These are phyloP conservation scores for Dissoconium aciculare DNA, from an alignment of 2,329 filamentous ascomycete species.

Conservation along the genomic window DNA sequence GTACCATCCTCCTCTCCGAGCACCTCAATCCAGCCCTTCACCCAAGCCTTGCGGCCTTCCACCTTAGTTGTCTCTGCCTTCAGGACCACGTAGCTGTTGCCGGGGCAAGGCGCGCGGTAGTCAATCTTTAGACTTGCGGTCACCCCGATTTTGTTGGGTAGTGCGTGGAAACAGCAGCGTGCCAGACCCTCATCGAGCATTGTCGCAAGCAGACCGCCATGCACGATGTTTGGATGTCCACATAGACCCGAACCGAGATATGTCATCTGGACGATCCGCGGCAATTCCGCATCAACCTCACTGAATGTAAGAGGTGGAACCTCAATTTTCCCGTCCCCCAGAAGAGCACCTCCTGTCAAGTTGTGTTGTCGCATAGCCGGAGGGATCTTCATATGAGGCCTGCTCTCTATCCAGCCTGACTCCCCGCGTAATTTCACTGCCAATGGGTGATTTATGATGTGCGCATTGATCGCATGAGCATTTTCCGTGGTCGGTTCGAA, in stretches of 20 bases:
- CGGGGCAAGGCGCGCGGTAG: conserved; percentile 67
- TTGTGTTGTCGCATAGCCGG: conserved; percentile 52
- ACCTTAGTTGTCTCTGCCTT: conserved; percentile 67
- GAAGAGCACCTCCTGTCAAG: conserved; percentile 66
- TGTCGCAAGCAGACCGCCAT: conserved; percentile 83
- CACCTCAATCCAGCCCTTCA: conserved; percentile 73
- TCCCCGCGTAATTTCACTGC: conserved; percentile 51
- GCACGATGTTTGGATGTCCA: conserved; percentile 79
- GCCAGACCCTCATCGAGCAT: conserved; percentile 82
- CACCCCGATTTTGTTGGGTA: conserved; percentile 73
- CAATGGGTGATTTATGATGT: conserved; percentile 64
- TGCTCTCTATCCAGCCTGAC: conserved; percentile 54
- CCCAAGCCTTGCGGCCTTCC: conserved; percentile 89
- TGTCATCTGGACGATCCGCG: conserved; percentile 46
- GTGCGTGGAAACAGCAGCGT: conserved; percentile 70
- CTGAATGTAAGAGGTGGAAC: conserved; percentile 70
- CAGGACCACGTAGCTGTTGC: conserved; percentile 62
- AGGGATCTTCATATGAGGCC: conserved; percentile 80
- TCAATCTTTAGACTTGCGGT: conserved; percentile 74
- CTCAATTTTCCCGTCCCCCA: conserved; percentile 59
- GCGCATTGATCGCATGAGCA: conserved; percentile 47
- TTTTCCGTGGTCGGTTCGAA: conserved; percentile 45
- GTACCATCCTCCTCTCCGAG: conserved; percentile 41
- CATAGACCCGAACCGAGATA: conserved; percentile 64
- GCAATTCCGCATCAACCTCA: conserved; percentile 45